Conservation (phyloP, 805 yeast genomes). For the Nakazawaea ernobii region DNA sequence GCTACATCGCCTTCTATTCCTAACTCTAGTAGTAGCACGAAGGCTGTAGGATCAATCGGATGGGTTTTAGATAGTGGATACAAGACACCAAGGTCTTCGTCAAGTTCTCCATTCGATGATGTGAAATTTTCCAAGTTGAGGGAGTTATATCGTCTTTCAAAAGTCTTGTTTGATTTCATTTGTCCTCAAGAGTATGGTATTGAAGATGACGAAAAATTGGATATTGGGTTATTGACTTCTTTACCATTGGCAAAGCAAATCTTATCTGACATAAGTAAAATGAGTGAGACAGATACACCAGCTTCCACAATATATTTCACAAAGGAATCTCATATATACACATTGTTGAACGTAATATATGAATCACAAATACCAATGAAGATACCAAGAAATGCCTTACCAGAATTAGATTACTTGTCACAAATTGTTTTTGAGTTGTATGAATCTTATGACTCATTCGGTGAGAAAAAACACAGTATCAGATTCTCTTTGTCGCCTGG, state of each 20-base stretch:
- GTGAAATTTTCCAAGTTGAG: slow-evolving; percentile 74
- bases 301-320: slow-evolving; percentile 90
- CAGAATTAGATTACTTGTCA: slow-evolving; percentile 92
- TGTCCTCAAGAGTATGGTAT: slow-evolving; percentile 99
- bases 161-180: slow-evolving; percentile 91
- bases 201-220: slow-evolving; percentile 89
- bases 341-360: slow-evolving; percentile 82
- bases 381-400: slow-evolving; percentile 89
- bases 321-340: slow-evolving; percentile 94
- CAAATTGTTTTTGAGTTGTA: slow-evolving; percentile 92
- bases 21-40: slow-evolving; percentile 9
- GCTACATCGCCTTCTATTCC: slow-evolving; percentile 16
- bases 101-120: slow-evolving; percentile 61
- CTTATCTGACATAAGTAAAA: slow-evolving; percentile 69
- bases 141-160: slow-evolving; percentile 84
- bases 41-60: slow-evolving; percentile 62
- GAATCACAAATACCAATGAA: slow-evolving; percentile 94
- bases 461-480: slow-evolving; percentile 80
- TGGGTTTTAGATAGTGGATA: slow-evolving; percentile 46
- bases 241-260: slow-evolving; percentile 90
- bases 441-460: slow-evolving; percentile 66
- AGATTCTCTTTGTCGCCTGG: slow-evolving; percentile 95
- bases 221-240: slow-evolving; percentile 91
- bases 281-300: slow-evolving; percentile 74
- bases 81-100: slow-evolving; percentile 20